These are phyloP conservation scores for Spathaspora boniae DNA, from an alignment of 805 yeast species.

Conservation along the genomic window DNA sequence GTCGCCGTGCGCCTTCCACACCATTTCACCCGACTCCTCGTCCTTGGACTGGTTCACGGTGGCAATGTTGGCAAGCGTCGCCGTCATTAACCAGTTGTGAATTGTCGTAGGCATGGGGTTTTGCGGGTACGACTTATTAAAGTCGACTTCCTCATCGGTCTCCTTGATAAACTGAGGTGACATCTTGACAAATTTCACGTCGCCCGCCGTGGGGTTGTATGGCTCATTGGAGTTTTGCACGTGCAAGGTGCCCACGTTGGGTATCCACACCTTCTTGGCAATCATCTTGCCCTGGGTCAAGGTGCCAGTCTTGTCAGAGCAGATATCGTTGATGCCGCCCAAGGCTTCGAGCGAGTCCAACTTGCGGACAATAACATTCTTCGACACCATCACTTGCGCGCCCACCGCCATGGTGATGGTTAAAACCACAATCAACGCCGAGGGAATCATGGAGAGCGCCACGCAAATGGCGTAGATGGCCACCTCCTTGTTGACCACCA, in stretches of 20 bases:
- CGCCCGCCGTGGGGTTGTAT: constrained; percentile 39
- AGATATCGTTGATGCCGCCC: constrained; percentile 37
- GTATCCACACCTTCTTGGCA: constrained; percentile 35
- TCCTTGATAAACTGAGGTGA: constrained; percentile 28
- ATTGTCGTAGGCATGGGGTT: constrained; percentile 17
- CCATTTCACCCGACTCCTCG: constrained; percentile 25
- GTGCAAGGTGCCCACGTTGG: constrained; percentile 29
- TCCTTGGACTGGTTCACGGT: constrained; percentile 30
- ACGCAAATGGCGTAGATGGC: constrained; percentile 41
- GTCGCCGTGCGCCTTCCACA: constrained; percentile 58
- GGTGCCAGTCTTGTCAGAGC: constrained; percentile 41
- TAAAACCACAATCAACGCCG: constrained; percentile 35
- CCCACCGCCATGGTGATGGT: constrained; percentile 42
- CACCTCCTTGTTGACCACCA: constrained; percentile 30
- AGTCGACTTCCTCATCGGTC: constrained; percentile 36
- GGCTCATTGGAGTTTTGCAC: constrained; percentile 33
- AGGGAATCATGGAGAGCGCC: constrained; percentile 39
- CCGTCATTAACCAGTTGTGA: constrained; percentile 27
- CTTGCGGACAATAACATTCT: constrained; percentile 35
- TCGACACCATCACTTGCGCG: constrained; percentile 34
- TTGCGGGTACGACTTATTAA: constrained; percentile 24
- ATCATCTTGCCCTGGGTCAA: constrained; percentile 38
- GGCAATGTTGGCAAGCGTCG: constrained; percentile 40
- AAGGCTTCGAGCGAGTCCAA: constrained; percentile 37
- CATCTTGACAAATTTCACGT: constrained; percentile 25